A percentile compares a stretch with the other conserved stretches of the same genome.
These are phyloP conservation scores for Dictyostelium discoideum DNA, from an alignment of 78 protist genomes.

Conservation along the genomic window dicty_2.7 NC_007090.3:3850001-3850500, in stretches of 20 bases:
- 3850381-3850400: conserved; percentile 64
- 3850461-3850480: conserved; percentile 81
- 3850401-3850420: conserved; percentile 85
- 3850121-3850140: conserved; percentile 3
- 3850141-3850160: background rate
- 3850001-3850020: background rate
- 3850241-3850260: background rate
- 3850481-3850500: conserved; percentile 80
- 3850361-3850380: conserved; percentile 69
- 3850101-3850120: background rate
- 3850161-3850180: background rate
- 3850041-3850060: background rate
- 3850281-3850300: conserved; percentile 69
- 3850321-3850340: conserved; percentile 77
- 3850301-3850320: conserved; percentile 41
- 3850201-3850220: background rate
- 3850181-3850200: no score
- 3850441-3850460: conserved; percentile 61
- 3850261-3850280: background rate
- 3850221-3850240: background rate
- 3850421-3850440: conserved; percentile 53
- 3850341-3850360: conserved; percentile 27
- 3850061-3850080: background rate
- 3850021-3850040: conserved; percentile 28
- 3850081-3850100: background rate